Percentiles rank a stretch among this genome's conserved stretches.
Evolutionary conservation across 108 stramenopile genomes (phyloP).

Genomic region (Pseudonitzschia delicatissima): DNA sequence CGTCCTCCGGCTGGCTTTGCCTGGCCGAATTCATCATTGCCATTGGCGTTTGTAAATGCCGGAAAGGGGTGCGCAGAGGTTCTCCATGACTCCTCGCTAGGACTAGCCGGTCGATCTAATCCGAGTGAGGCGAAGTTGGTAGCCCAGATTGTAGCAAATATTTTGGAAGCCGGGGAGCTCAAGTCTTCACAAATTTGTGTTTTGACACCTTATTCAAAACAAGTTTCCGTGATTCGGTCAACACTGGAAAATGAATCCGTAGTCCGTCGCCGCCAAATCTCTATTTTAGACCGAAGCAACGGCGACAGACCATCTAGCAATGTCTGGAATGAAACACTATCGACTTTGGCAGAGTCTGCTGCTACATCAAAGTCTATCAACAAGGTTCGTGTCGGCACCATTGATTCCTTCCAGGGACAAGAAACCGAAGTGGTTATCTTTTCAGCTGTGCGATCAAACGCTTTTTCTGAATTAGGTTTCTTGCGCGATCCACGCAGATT

Average conservation of each 20-base stretch:
- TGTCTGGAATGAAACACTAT: no score
- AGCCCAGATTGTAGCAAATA: constrained; percentile 32
- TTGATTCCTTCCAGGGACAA: constrained; percentile 78
- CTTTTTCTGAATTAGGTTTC: constrained; percentile 69
- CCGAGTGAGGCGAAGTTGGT: constrained; percentile 52
- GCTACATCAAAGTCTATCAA: no score
- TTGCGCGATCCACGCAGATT: constrained; percentile 72
- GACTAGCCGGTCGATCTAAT: constrained; percentile 57
- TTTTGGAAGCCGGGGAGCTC: constrained; percentile 40
- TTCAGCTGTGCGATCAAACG: constrained; percentile 58
- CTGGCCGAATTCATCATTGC: constrained; percentile 49
- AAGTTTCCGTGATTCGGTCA: constrained; percentile 53
- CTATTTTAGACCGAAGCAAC: no score
- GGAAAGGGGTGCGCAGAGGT: constrained; percentile 43
- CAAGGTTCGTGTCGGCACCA: constrained; percentile 51
- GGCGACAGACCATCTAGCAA: no score
- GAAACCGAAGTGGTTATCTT: constrained; percentile 71
- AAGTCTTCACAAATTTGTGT: constrained; percentile 43
- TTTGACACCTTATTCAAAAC: constrained; percentile 61
- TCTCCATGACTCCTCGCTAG: constrained; percentile 31
- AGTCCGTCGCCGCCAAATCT: no score
- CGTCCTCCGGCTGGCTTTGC: constrained; percentile 50
- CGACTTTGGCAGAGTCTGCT: no score
- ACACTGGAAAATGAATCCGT: no score
- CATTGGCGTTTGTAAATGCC: constrained; percentile 59